Evolutionary conservation across 1,284 basidiomycete species (phyloP), one percentile per base, ranked within the genome.

Genomic region (Ceratobasidium sp.): DNA sequence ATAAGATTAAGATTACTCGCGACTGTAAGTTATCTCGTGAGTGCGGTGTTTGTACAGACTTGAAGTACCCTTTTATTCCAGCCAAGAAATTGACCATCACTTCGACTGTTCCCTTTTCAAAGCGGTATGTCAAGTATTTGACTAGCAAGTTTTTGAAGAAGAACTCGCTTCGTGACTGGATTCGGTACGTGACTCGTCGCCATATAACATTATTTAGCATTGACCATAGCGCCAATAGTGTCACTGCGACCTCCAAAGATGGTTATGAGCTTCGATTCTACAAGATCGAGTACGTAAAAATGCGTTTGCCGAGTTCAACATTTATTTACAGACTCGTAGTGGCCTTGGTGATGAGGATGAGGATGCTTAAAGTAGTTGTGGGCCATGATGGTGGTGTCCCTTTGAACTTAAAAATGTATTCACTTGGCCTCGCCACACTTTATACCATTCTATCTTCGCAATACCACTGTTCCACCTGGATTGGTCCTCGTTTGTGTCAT

Each of bases 141-240:
- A 96, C 94, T 70, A 96, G 96, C 85, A 96, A 96, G 85, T 95
- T 93, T 85, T 85, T 96, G 81, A 95, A 95, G 84, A 94, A 93
- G 85, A 92, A 92, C 81, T 82, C 84, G 49, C 84, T 93, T 73
- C 88, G 91, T 73, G 91, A 93, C 80, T 93, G 91, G 90, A 90
- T 93, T 78, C 91, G 91, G 85, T 87, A 72, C 15, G 75, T 69
- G 22, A 17, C 8, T 56, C 35, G 64, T 13, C 43, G 60, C 27
- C n/a, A 27, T 43, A 15, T 38, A 29, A 31, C 35, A 17, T 29
- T 38, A 40, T 32, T 77, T 75, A n/a, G n/a, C 40, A 76, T 77
- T 72, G 74, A 78, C 75, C 77, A 78, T 79, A 78, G 77, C 75
- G 79, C 67, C 77, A 40, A 15, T 72, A 89, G 89, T 70, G 93